Percentiles rank a stretch among this genome's conserved stretches.
Conservation (phyloP, 495 filamentous ascomycete genomes). For the Pseudoneurospora amorphoporcata region DNA sequence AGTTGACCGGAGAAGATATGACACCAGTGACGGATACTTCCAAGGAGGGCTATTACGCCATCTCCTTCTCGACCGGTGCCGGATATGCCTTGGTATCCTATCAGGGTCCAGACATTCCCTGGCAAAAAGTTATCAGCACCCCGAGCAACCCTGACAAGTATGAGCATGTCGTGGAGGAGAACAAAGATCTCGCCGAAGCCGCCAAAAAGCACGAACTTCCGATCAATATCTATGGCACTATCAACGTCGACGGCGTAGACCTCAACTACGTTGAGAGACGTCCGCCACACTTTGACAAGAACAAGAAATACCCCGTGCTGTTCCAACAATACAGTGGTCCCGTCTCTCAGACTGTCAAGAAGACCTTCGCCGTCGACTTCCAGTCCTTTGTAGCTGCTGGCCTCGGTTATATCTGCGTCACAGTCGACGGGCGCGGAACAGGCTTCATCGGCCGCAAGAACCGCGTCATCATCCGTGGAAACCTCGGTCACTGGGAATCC, state of each 20-base stretch:
- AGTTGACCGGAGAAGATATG: slow-evolving; percentile 63
- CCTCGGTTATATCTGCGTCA: slow-evolving; percentile 91
- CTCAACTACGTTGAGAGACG: slow-evolving; percentile 85
- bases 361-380: slow-evolving; percentile 77
- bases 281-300: slow-evolving; percentile 79
- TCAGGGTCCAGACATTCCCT: slow-evolving; percentile 75
- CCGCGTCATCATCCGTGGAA: slow-evolving; percentile 68
- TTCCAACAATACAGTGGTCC: slow-evolving; percentile 92
- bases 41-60: slow-evolving; percentile 71
- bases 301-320: slow-evolving; percentile 82
- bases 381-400: slow-evolving; percentile 79
- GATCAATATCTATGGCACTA: slow-evolving; percentile 71
- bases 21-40: slow-evolving; percentile 62
- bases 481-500: slow-evolving; percentile 78
- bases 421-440: slow-evolving; percentile 87
- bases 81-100: slow-evolving; percentile 79
- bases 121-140: slow-evolving; percentile 84
- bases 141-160: slow-evolving; percentile 53
- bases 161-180: slow-evolving; percentile 67
- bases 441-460: slow-evolving; percentile 81
- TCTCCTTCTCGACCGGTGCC: slow-evolving; percentile 74
- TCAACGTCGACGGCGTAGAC: slow-evolving; percentile 58
- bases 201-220: slow-evolving; percentile 74
- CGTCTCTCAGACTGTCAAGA: slow-evolving; percentile 75
- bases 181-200: slow-evolving; percentile 53